Conservation (phyloP, 495 filamentous ascomycete genomes). For the Sabuloglossum arenarium region DNA sequence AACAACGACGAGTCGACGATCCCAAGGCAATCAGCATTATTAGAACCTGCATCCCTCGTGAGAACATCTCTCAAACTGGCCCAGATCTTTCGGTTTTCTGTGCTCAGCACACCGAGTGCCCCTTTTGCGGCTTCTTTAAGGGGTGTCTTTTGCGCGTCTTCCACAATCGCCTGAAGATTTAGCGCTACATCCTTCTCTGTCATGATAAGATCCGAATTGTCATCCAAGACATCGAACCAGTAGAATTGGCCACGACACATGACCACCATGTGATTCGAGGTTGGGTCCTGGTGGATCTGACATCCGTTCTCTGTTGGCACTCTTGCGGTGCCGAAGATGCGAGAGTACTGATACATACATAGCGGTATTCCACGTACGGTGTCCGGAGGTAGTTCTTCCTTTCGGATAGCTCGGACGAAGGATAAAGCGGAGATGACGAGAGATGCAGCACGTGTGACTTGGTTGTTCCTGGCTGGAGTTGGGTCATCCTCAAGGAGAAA, state of each 20-base stretch:
- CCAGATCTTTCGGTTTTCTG: conserved; percentile 93
- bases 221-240: conserved; percentile 95
- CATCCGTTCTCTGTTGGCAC: conserved; percentile 91
- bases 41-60: conserved; percentile 65
- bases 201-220: conserved; percentile 91
- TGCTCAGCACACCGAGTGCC: conserved; percentile 81
- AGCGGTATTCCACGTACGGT: conserved; percentile 61
- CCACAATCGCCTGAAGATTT: conserved; percentile 80
- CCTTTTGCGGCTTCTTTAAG: conserved; percentile 90
- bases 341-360: conserved; percentile 95
- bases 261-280: conserved; percentile 79
- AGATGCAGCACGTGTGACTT: conserved; percentile 86
- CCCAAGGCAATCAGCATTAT: conserved; percentile 83
- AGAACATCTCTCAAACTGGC: conserved; percentile 78
- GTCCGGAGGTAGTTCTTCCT: conserved; percentile 85
- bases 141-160: conserved; percentile 72
- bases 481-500: conserved; percentile 96
- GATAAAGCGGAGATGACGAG: conserved; percentile 74
- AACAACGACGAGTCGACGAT: conserved; percentile 94
- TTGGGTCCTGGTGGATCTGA: conserved; percentile 81
- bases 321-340: conserved; percentile 86
- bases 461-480: conserved; percentile 85
- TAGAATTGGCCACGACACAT: conserved; percentile 94
- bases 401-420: conserved; percentile 83
- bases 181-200: conserved; percentile 83